Evolutionary conservation across 2,329 filamentous ascomycete genomes (phyloP).

Genomic region (Teratosphaeria epicoccoides): DNA sequence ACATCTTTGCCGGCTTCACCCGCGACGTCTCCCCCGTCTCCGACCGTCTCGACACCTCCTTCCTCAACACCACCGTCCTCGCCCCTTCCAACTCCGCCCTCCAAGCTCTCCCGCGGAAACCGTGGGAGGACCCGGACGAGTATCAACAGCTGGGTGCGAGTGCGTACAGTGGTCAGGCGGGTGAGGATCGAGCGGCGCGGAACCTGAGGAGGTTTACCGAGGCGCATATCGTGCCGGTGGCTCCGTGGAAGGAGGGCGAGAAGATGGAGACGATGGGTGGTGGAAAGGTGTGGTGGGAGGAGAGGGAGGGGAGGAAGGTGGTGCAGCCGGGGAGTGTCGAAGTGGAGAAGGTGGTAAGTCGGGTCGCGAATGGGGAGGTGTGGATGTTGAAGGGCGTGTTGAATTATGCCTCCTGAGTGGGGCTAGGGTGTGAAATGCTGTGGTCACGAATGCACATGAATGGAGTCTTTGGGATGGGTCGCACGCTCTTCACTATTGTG

Average conservation of each 20-base stretch:
- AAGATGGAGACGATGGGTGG: slow-evolving; percentile 60
- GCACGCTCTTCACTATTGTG: too few species aligned
- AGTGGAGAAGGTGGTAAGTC: slow-evolving; percentile 61
- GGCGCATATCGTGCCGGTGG: slow-evolving; percentile 65
- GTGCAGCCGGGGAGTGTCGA: slow-evolving; percentile 73
- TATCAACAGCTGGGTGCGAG: slow-evolving; percentile 55
- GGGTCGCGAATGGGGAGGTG: slow-evolving; percentile 79
- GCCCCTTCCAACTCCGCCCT: slow-evolving; percentile 79
- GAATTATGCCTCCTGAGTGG: slow-evolving; percentile 34
- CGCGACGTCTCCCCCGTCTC: slow-evolving; percentile 63
- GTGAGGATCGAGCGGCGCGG: slow-evolving; percentile 61
- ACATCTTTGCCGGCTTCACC: slow-evolving; percentile 72
- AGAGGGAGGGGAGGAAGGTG: slow-evolving; percentile 53
- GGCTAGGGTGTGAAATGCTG: too few species aligned
- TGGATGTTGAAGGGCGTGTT: slow-evolving; percentile 61
- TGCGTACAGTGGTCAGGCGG: slow-evolving; percentile 66
- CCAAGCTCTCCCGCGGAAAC: slow-evolving; percentile 67
- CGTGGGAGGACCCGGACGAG: slow-evolving; percentile 70
- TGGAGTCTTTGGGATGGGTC: background rate
- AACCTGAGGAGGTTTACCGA: slow-evolving; percentile 78
- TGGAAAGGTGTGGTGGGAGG: slow-evolving; percentile 73
- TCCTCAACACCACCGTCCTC: slow-evolving; percentile 68
- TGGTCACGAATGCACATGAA: background rate
- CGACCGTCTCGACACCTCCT: slow-evolving; percentile 54
- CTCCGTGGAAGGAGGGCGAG: slow-evolving; percentile 61